Evolutionary conservation across 78 protist genomes (phyloP), one percentile per base, ranked within the genome.

Genomic region (Guillardia theta): DNA sequence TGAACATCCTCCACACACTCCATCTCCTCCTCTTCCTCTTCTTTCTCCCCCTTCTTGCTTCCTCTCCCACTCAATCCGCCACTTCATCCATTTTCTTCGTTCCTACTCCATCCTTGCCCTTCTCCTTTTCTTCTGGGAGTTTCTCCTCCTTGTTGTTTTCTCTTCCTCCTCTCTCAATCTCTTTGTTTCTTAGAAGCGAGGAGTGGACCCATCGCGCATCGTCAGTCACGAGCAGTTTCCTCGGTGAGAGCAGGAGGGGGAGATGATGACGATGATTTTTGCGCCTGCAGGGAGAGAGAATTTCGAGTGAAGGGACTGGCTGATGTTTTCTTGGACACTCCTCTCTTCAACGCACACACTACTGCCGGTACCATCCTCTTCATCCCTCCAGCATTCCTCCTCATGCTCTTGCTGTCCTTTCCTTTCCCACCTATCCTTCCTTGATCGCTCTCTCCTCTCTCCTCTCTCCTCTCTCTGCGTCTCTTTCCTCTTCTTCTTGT

Each of bases 341-440:
- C 62, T 0, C 93, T 88, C 47, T 88, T 88, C 93, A 88, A 88
- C 93, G 93, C 93, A 0, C 93, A 88, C 93, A 88, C 76, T 27
- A 88, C 93, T 48, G 93, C 43, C 70, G 93, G 76, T 24, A 64
- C 46, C 33, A 27, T 48, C 45, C 64, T 88, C 46, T 88, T 54
- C 76, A 53, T 53, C 9, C 62, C 45, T 53, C 45, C 45, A 12
- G 62, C 90, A 30, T 18, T 80, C 58, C 58, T 80, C 90, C 41
- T 53, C 90, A 10, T 39, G 43, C 90, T 53, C 0, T n/a, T n/a
- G 90, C 39, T 19, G 39, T 58, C 70, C 6, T 30, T 6, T 30
- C 70, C 70, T 70, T 6, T 33, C 45, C 83, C 12, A 36, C 83
- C 6, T 33, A 64, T 12, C 12, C n/a, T 24, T 4, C 88, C 5